phyloP scores from a whole-genome alignment of 768 basidiomycete species.

The Xerocomellus dryophilus region DNA sequence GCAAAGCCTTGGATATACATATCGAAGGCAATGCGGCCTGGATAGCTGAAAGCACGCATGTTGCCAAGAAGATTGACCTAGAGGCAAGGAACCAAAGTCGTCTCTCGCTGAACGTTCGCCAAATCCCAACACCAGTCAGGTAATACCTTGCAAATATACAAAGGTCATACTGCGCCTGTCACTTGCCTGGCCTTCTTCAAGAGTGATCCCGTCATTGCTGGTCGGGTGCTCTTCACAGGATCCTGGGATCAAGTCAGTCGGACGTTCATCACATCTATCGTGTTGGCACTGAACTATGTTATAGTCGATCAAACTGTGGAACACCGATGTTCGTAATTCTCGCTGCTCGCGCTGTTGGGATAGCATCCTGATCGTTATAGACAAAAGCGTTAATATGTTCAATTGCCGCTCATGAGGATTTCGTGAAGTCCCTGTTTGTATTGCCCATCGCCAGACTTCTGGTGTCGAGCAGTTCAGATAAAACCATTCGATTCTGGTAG shows the following conservation, averaged over 20 bases:
- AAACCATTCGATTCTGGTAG: constrained; percentile 83
- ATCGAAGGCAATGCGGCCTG: constrained; percentile 68
- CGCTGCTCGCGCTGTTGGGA: neutral
- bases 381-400: constrained; percentile 67
- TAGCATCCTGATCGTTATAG: constrained; percentile 38
- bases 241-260: constrained; percentile 84
- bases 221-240: constrained; percentile 71
- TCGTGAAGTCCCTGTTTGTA: constrained; percentile 81
- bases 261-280: neutral
- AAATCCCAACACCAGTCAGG: constrained; percentile 57
- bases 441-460: constrained; percentile 64
- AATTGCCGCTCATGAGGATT: constrained; percentile 80
- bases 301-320: constrained; percentile 87
- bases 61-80: constrained; percentile 70
- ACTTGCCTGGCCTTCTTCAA: constrained; percentile 74
- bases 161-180: constrained; percentile 86
- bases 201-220: constrained; percentile 36
- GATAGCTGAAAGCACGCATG: constrained; percentile 84
- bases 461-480: constrained; percentile 88
- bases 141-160: constrained; percentile 69
- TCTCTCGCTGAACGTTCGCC: constrained; percentile 6
- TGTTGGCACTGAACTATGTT: constrained; percentile 10
- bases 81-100: constrained; percentile 47
- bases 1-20: constrained; percentile 70
- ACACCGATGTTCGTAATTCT: constrained; percentile 54